Percentiles rank a stretch among this genome's conserved stretches.
Conservation (phyloP, 106 monocot genomes). For the Iris macrosiphon region DNA sequence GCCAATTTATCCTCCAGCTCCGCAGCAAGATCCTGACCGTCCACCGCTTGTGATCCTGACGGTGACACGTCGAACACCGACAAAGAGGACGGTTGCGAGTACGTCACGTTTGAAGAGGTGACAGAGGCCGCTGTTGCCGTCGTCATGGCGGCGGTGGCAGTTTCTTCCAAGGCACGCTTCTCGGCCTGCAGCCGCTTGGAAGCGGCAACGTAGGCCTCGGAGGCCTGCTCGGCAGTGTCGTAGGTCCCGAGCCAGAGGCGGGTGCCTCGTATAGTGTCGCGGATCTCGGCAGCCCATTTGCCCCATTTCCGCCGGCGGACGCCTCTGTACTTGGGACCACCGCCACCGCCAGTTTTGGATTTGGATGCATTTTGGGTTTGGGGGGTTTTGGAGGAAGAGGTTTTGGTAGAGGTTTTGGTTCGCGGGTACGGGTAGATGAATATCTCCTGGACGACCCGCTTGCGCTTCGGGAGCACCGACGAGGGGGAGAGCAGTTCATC, state of each 20-base stretch:
- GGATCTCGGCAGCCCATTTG: conserved; percentile 45
- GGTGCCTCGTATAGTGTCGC: conserved; percentile 20
- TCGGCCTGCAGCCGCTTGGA: neutral
- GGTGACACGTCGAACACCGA: conserved; percentile 11
- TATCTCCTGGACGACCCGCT: conserved; percentile 11
- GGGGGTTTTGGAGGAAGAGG: neutral
- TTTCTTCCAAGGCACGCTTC: neutral
- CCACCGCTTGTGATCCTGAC: neutral
- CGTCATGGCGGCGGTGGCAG: neutral
- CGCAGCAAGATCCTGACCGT: neutral
- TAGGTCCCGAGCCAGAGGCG: conserved; percentile 39
- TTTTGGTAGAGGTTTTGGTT: neutral
- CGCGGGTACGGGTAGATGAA: neutral
- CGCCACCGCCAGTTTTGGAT: neutral
- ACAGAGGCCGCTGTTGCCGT: neutral
- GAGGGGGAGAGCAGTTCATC: neutral
- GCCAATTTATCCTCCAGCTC: neutral
- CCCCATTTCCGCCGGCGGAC: conserved; percentile 44
- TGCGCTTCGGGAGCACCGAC: neutral
- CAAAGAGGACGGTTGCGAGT: conserved; percentile 13
- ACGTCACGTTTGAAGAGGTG: neutral
- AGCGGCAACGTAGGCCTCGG: conserved; percentile 16
- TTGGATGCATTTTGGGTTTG: neutral
- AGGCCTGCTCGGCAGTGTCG: conserved; percentile 27
- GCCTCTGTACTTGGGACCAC: conserved; percentile 11